Evolutionary conservation across 352 stramenopile species (phyloP), one percentile per base, ranked within the genome.

Genomic region (Phytophthora citricola): DNA sequence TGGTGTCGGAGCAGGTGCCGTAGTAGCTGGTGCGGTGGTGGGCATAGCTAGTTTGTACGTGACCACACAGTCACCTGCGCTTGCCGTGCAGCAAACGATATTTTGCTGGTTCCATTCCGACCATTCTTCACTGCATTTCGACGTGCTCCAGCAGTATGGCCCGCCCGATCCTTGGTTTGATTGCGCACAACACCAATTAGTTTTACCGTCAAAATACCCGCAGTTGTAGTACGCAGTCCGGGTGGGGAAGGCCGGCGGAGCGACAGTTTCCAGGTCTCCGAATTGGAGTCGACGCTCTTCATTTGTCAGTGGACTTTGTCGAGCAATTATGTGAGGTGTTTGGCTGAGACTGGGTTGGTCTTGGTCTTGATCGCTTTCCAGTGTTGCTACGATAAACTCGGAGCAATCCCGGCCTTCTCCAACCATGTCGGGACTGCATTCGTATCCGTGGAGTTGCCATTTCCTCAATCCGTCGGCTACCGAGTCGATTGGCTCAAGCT

Each of bases 381-480:
- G 64, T 27, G 66, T 74, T 36, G 68, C 38, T 5, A 57, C 34
- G n/a, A 55, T 52, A 61, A 83, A 70, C 45, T 65, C 34, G 24
- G 53, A 40, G 47, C 79, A 89, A 12, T 66, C 52, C 26, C 68
- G 65, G 9, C 31, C 26, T 10, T 56, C 38, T 20, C 20, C 31
- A 10, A 26, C 22, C 1, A 49, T 38, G 32, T 41, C n/a, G 8
- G 15, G 20, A 38, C 55, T 70, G 36, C 79, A 89, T 39, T 81
- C 40, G 54, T 73, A 86, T 11, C 76, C 79, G 15, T 67, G 58
- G n/a, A 89, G 69, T n/a, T 60, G 32, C 79, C 79, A 89, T 17
- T 49, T 52, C 46, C 48, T 46, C 17, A 46, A 39, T 36, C 60
- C 17, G 10, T 62, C 20, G 26, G 14, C 31, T 36, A 36, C 31